Conservation (phyloP, 495 filamentous ascomycete species). For the Xylaria curta region DNA sequence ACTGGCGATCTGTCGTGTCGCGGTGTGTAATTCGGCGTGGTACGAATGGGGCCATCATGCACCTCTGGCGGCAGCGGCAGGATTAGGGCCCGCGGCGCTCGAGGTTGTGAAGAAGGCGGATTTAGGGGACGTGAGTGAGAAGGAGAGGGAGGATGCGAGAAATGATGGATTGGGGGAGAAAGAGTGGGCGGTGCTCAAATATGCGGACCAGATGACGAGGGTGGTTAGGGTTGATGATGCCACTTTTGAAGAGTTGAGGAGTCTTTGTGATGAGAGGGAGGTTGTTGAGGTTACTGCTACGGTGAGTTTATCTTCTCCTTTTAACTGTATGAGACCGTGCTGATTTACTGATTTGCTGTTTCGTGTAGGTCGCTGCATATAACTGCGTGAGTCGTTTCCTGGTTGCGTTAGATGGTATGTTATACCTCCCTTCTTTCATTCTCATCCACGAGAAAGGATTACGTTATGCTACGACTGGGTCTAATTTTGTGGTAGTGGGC, state of each 20-base stretch:
- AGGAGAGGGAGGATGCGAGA: constrained; percentile 31
- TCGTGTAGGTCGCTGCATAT: constrained; percentile 68
- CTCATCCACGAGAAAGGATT: constrained; percentile 17
- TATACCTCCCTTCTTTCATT: not conserved
- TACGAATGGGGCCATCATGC: constrained; percentile 83
- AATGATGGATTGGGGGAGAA: constrained; percentile 54
- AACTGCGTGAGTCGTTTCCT: constrained; percentile 88
- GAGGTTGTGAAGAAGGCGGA: constrained; percentile 35
- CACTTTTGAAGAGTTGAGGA: constrained; percentile 66
- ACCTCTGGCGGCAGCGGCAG: constrained; percentile 59
- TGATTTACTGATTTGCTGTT: not conserved
- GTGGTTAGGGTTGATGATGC: constrained; percentile 66
- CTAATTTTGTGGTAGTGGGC: constrained; percentile 47
- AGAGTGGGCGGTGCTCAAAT: constrained; percentile 70
- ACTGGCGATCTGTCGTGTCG: constrained; percentile 76
- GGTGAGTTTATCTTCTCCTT: constrained; percentile 45
- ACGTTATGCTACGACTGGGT: constrained; percentile 13
- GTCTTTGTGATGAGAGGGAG: constrained; percentile 67
- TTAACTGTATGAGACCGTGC: not conserved
- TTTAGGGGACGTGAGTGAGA: constrained; percentile 22
- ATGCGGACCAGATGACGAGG: constrained; percentile 78
- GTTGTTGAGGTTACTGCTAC: constrained; percentile 81
- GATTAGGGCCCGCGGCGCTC: constrained; percentile 59
- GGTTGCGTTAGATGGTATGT: constrained; percentile 78
- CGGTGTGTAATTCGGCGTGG: constrained; percentile 72